phyloP scores from a whole-genome alignment of 1,139 yeast species.

The Candida pseudoviswanathii region DNA sequence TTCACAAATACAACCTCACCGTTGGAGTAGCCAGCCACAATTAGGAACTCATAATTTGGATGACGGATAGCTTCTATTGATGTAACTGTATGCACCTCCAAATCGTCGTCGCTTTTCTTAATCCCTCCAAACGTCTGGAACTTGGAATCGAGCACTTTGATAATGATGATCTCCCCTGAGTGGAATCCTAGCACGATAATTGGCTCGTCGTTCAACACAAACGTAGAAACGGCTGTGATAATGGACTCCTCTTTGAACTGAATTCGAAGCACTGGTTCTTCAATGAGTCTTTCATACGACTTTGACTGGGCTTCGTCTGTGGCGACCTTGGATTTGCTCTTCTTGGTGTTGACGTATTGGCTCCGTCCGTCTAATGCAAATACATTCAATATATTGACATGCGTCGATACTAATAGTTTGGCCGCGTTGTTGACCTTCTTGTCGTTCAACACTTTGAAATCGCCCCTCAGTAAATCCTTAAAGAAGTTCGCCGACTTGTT shows the following conservation, averaged over 20 bases:
- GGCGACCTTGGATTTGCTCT: constrained; percentile 25
- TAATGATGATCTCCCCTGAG: constrained; percentile 34
- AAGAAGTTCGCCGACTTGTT: constrained; percentile 33
- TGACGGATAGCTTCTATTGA: constrained; percentile 35
- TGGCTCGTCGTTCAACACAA: constrained; percentile 26
- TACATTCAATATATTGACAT: constrained; percentile 42
- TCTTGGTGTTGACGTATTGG: constrained; percentile 25
- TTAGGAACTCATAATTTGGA: constrained; percentile 32
- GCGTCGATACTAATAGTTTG: constrained; percentile 34
- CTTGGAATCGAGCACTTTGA: constrained; percentile 32
- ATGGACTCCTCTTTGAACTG: constrained; percentile 29
- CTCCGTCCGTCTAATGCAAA: constrained; percentile 31
- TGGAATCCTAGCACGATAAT: constrained; percentile 39
- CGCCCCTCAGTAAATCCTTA: constrained; percentile 6
- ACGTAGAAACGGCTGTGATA: constrained; percentile 33
- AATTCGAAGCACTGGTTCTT: constrained; percentile 37
- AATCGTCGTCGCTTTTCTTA: constrained; percentile 8
- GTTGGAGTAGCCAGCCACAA: constrained; percentile 42
- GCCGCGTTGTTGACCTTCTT: constrained; percentile 1
- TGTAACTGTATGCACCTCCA: constrained; percentile 28
- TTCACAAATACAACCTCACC: constrained; percentile 44
- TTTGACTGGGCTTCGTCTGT: constrained; percentile 19
- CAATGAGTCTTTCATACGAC: constrained; percentile 26
- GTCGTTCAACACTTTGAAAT: constrained; percentile 5
- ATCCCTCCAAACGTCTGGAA: constrained; percentile 29